Evolutionary conservation across 2,329 filamentous ascomycete species (phyloP), one percentile per base, ranked within the genome.

Genomic region (Myriosclerotinia scirpicola): DNA sequence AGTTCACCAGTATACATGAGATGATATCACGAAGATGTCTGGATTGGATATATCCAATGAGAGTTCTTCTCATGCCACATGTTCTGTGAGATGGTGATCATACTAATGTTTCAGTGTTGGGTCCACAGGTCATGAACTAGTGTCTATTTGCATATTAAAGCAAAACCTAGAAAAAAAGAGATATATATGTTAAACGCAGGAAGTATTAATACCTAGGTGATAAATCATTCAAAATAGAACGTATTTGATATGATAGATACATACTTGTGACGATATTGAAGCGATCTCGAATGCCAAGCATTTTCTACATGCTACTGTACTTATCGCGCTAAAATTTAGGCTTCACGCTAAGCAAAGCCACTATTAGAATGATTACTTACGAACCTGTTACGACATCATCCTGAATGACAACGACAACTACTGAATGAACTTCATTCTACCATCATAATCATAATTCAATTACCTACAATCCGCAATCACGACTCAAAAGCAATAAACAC

Each of bases 351-450:
- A 59, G 26, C 20, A 44, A 30, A 30, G 40, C 42, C 42, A 59
- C 26, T 46, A n/a, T n/a, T n/a, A 46, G 20, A 20, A 59, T 44
- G 9, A 54, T 17, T 20, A 59, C 55, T n/a, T 34, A 36, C n/a
- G n/a, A n/a, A n/a, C n/a, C n/a, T n/a, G n/a, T n/a, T n/a, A n/a
- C 55, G 40, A 46, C 40, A 59, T 46, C 40, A 46, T 59, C 55
- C 55, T 26, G 42, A 46, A 59, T 15, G 42, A 59, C 55, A 59
- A 59, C 55, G 15, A 59, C 15, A 58, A 17, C 7, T 12, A 40
- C 38, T 17, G 17, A 46, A 46, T 17, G 44, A 46, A 20, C 44
- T 46, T 17, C 20, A 46, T 17, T 46, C 15, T 4, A 22, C 22
- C 6, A 6, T 11, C n/a, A 26, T 36, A 58, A 26, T 44, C 14